Conservation (phyloP, 1,139 yeast species). For the Diutina rugosa region DNA sequence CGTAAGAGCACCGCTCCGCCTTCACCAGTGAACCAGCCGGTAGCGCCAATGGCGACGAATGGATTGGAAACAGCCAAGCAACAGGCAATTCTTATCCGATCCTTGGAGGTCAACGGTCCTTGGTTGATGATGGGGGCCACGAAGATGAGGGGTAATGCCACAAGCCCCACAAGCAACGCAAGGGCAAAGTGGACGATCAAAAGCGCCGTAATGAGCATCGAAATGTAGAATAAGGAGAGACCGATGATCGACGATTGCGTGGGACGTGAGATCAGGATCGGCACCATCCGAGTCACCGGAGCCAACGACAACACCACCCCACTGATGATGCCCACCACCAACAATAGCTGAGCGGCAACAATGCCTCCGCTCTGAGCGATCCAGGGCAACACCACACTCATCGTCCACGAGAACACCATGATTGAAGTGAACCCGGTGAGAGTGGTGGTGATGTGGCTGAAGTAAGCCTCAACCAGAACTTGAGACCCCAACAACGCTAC, state of each 20-base stretch:
- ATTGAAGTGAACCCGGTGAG: slow-evolving; percentile 21
- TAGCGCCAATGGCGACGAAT: slow-evolving; percentile 25
- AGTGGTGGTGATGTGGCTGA: slow-evolving; percentile 14
- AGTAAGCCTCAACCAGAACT: slow-evolving; percentile 12
- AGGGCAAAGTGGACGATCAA: slow-evolving; percentile 78
- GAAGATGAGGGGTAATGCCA: slow-evolving; percentile 61
- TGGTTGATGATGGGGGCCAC: slow-evolving; percentile 11
- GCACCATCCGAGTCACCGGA: slow-evolving; percentile 3
- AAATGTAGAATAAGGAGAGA: slow-evolving; percentile 21
- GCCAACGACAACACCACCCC: slow-evolving; percentile 7
- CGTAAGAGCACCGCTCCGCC: slow-evolving; percentile 22
- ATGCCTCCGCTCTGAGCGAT: slow-evolving; percentile 6
- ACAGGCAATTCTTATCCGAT: slow-evolving; percentile 9
- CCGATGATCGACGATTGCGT: slow-evolving; percentile 3
- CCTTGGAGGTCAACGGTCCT: not conserved
- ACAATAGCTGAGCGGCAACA: slow-evolving; percentile 2
- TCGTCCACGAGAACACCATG: slow-evolving; percentile 18
- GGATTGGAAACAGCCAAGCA: slow-evolving; percentile 43
- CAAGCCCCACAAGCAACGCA: slow-evolving; percentile 56
- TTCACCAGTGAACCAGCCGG: slow-evolving; percentile 14
- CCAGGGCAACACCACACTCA: slow-evolving; percentile 17
- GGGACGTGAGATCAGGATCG: slow-evolving; percentile 7
- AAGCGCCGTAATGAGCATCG: slow-evolving; percentile 60
- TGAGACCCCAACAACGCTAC: slow-evolving; percentile 36
- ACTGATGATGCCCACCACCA: slow-evolving; percentile 9